Evolutionary conservation across 139 green algal species (phyloP), one percentile per base, ranked within the genome.

Genomic region (Coelastrella sp.): DNA sequence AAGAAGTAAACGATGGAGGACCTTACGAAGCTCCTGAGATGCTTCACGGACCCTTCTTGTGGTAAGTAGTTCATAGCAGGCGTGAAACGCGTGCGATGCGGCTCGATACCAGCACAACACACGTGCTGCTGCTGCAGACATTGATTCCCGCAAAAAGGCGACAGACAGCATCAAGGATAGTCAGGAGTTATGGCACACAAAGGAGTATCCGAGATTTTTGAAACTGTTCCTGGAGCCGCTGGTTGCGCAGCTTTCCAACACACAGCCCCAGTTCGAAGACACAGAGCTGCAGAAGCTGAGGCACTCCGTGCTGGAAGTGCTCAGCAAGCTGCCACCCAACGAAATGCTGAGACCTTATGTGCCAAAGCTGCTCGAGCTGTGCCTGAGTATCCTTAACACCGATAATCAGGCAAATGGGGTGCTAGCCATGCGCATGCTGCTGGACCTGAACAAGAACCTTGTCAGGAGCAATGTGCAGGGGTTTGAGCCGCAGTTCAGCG

Each of bases 321-420:
- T 98, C 4, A 91, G 92, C 63, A 88, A 95, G 30, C 69, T 98
- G 86, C 95, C 94, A 2, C 87, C 92, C 34, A 97, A 92, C 45
- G 92, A 97, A 13, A 71, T 79, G 6, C 84, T 97, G 15, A 78
- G 73, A 83, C 82, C 85, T 1, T 92, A 94, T 78, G 89, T 93
- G 11, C 21, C 74, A 0, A 88, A 94, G 37, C 87, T 98, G 32
- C 81, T 97, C 66, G 87, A 90, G 25, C 59, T 91, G 27, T 92
- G 90, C 30, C 78, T 97, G 41, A n/a, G 9, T 5, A 40, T 97
- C 17, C 82, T 98, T 5, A 67, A 83, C 34, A 84, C 48, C 2
- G 97, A 99, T 89, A 96, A 97, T 66, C 96, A 99, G 89, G 94
- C 97, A 3, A 98, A 98, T 81, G 96, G 87, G 0, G 76, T 98